Base-by-base conservation (phyloP, 1,139 yeast species). In the Sugiyamaella sp. region DNA sequence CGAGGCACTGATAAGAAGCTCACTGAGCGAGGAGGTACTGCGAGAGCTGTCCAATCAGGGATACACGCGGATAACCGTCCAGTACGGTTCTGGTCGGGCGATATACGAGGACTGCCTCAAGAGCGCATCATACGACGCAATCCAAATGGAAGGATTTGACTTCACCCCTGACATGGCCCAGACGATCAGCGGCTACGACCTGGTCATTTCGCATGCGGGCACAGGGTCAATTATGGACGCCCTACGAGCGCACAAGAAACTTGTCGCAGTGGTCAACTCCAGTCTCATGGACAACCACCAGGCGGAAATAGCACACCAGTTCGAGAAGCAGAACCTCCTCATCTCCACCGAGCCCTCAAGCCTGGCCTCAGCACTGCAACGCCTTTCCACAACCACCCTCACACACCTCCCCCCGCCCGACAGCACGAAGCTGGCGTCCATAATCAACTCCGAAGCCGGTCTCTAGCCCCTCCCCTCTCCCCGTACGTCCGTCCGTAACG, bases 141-240 rank as follows among this genome's bases (percentile, higher is more conserved):
- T 81, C 8, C 66, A 68, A 21, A 82, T 72, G 12, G 40, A 57
- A 6, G 74, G 74, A 9, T 73, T 72, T 51, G 65, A 54, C 25
- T 68, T 71, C 46, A 59, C 66, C 3, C 51, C 61, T 29, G 77
- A 81, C 0, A 83, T 82, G 65, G 73, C 80, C 3, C 60, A 69
- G 1, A 66, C 73, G 60, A 66, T 85, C 63, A 64, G 68, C 46
- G 48, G 60, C 6, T 56, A 80, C 0, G 82, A 82, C 52, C 63
- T 88, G 43, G 86, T 91, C 5, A 77, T 93, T 10, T 84, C 96
- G 1, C 98, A 93, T 68, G 97, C 96, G 0, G 98, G 77, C 20
- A 89, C 98, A 0, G 99, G 99, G 1, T 87, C 97, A 0, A 87
- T 93, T 8, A 70, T 93, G 19, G 99, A 93, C 64, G 79, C 88